Conservation (phyloP, 352 stramenopile species). For the Globisporangium nunn region DNA sequence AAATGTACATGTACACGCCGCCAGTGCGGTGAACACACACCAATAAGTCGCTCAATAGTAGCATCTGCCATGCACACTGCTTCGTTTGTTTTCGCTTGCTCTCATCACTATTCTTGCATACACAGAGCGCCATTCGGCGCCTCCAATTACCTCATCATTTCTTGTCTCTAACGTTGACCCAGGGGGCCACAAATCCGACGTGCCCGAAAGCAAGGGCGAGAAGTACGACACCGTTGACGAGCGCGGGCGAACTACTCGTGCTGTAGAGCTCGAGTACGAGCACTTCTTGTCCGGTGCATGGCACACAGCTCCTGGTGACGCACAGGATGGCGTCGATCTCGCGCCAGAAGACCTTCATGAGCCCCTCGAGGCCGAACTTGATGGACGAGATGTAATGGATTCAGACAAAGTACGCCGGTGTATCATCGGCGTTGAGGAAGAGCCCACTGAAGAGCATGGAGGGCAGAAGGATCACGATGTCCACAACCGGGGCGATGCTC, state of each 20-base stretch:
- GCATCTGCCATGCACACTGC: background rate
- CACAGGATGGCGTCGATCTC: constrained; percentile 21
- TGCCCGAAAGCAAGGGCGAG: no score
- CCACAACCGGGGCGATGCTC: constrained; percentile 22
- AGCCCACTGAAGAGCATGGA: constrained; percentile 26
- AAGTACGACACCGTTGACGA: no score
- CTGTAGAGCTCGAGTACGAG: constrained; percentile 23
- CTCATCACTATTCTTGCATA: no score
- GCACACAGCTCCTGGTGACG: constrained; percentile 11
- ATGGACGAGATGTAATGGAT: constrained; percentile 26
- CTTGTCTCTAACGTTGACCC: no score
- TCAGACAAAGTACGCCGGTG: constrained; percentile 25
- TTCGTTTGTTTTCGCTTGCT: background rate
- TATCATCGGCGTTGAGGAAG: constrained; percentile 22
- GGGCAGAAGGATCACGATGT: constrained; percentile 23
- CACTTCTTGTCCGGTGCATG: constrained; percentile 17
- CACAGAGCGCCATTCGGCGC: no score
- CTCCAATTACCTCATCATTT: no score
- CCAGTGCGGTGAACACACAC: background rate
- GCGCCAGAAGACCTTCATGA: constrained; percentile 30
- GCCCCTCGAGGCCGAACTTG: constrained; percentile 26
- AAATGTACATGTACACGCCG: background rate
- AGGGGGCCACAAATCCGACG: no score
- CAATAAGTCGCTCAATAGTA: background rate
- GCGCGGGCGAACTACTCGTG: no score